phyloP scores from a whole-genome alignment of 257 asterid species.

The Plantago elongata region DNA sequence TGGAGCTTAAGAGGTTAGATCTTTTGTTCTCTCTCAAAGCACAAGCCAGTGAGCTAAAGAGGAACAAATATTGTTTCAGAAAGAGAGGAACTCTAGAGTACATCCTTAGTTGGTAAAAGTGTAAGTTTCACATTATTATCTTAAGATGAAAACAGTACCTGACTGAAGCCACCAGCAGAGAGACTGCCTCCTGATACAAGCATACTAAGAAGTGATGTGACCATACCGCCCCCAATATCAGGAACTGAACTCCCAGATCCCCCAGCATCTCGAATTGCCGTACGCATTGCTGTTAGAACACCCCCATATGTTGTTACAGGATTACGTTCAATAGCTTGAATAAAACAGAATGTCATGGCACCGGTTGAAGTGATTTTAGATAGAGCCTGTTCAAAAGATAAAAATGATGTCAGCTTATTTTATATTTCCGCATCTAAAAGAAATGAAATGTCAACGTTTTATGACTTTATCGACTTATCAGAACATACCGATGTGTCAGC shows the following conservation, averaged over 20 bases:
- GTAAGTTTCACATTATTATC: neutral
- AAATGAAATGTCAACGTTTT: neutral
- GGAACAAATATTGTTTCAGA: neutral
- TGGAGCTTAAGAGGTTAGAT: neutral
- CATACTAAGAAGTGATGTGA: conserved; percentile 65
- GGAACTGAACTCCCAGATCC: conserved; percentile 43
- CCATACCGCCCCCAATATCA: conserved; percentile 68
- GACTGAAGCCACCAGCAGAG: conserved; percentile 52
- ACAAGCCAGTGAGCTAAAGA: neutral
- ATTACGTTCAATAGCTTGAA: conserved; percentile 94
- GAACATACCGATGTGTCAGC: conserved; percentile 90
- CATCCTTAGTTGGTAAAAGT: neutral
- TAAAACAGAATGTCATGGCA: conserved; percentile 94
- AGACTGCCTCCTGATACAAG: conserved; percentile 79
- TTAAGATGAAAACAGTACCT: conserved; percentile 42
- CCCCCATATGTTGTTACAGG: conserved; percentile 82
- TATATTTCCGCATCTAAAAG: neutral
- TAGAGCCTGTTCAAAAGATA: conserved; percentile 54
- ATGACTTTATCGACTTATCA: conserved; percentile 5
- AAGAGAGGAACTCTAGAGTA: neutral
- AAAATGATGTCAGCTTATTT: neutral
- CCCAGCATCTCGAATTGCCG: conserved; percentile 57
- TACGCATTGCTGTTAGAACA: conserved; percentile 73
- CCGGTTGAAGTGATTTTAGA: conserved; percentile 93
- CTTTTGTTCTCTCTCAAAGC: neutral